Base-by-base conservation (phyloP, 768 basidiomycete genomes). In the Dentipellis sp. region DNA sequence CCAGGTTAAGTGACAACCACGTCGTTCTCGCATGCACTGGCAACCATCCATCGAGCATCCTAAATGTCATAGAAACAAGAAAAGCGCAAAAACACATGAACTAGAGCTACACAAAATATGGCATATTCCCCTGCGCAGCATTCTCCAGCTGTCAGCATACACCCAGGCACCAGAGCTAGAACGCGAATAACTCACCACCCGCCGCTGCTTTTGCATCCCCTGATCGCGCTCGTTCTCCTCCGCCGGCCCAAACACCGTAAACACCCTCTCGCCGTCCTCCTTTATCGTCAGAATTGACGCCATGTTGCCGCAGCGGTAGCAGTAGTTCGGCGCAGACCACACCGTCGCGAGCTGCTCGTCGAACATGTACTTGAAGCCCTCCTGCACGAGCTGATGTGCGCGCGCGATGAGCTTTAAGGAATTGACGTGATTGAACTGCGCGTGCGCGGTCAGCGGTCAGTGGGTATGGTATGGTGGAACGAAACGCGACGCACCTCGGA, bases 321-420 rank as follows among this genome's bases (percentile, higher is more conserved):
- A 94, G 66, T 92, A 92, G 65, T 92, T 94, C 34, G 91, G 90
- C 51, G 92, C 92, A 5, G 83, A 86, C 92, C 92, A 95, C 10
- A 95, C 92, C 0, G 92, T 95, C 11, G 94, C 92, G 17, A 95
- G 88, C 60, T 85, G 78, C 59, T 86, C 81, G 66, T 97, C 90
- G 63, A 97, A 97, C 95, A 97, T 95, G 68, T 94, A 86, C 72
- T 97, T 98, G 74, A 81, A 94, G 1, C 93, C 92, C 69, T 94
- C 92, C 69, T 94, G 91, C 1, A 97, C 95, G 17, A 98, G 84
- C 66, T 98, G 95, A 68, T 98, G 95, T 0, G 95, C 95, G 38
- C 95, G 83, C 2, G 94, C 94, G 63, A 98, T 93, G 42, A 98
- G 81, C 10, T 75, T 77, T n/a, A 97, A 80, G 36, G 82, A 78